Base-by-base conservation (phyloP, 306 rosid species). In the Casuarina glauca region DNA sequence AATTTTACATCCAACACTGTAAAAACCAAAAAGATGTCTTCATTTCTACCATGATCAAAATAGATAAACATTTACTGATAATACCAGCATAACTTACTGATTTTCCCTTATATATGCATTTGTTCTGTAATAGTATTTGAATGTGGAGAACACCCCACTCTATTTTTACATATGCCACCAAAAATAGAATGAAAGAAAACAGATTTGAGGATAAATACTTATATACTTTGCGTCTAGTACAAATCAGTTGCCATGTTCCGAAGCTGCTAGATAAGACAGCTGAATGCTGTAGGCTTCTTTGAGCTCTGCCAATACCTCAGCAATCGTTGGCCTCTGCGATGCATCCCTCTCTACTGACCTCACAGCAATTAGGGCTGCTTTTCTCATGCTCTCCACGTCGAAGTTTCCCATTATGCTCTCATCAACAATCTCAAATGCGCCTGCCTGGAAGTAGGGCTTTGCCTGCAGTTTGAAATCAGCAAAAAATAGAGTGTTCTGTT, bases 391-490 rank as follows among this genome's bases (percentile, higher is more conserved):
- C 50, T 84, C 84, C 9, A 77, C 78, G 80, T 90, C 95, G 77
- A 85, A 94, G 19, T 68, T 85, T 79, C 86, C 93, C 62, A 76
- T 77, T 62, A 94, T 70, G 78, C 85, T 88, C 19, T 88, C 93
- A 77, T 94, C 98, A 74, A 92, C 97, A 26, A 92, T 87, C 84
- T 94, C 95, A 53, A 74, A 90, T 60, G 92, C 97, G 46, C 91
- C 95, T n/a, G 97, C 98, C 76, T 94, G 98, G 58, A 94, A 88
- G 86, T 92, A 88, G 0, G 98, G 98, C 79, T 90, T 94, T 73
- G 98, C 98, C 98, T 94, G 90, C 85, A 81, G 8, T 76, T 62
- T 72, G 60, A 7, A 69, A 53, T 69, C 64, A 48, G 36, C 36
- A 58, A 76, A 38, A 3, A 63, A 20, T 4, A 26, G 6, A 32